Conservation (phyloP, 257 asterid genomes). For the Thymus mandschuricus region DNA sequence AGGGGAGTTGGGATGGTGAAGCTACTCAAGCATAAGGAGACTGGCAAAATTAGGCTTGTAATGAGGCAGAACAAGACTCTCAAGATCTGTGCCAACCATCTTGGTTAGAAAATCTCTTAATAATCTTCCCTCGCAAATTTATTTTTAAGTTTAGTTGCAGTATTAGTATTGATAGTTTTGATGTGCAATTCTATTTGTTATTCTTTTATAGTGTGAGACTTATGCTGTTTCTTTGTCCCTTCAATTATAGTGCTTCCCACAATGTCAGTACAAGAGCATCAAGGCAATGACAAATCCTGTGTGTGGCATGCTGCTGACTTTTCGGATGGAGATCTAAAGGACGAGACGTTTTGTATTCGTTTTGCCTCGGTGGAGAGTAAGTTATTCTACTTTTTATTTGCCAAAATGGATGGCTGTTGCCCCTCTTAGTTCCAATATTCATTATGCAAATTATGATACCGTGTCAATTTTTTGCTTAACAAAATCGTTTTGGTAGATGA, state of each 20-base stretch:
- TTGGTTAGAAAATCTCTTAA: conserved; percentile 48
- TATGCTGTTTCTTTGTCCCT: neutral
- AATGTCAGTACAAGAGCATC: conserved; percentile 74
- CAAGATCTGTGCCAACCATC: conserved; percentile 90
- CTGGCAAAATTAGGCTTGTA: conserved; percentile 77
- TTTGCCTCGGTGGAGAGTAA: conserved; percentile 78
- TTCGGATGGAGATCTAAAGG: conserved; percentile 86
- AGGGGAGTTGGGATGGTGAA: conserved; percentile 91
- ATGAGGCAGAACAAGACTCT: conserved; percentile 95
- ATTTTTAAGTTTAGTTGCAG: neutral
- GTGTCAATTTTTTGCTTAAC: conserved; percentile 1
- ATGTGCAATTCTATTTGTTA: neutral
- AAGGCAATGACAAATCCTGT: conserved; percentile 81
- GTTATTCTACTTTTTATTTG: conserved; percentile 31
- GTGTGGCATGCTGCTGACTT: conserved; percentile 91
- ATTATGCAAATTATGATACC: neutral
- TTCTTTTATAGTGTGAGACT: neutral
- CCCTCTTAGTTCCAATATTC: no score
- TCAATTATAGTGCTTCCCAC: conserved; percentile 58
- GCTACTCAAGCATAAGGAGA: conserved; percentile 77
- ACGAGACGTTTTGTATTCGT: conserved; percentile 77
- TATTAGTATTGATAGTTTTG: conserved; percentile 3
- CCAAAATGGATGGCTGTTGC: neutral
- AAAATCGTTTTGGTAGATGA: neutral
- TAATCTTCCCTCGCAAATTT: neutral